Evolutionary conservation across 768 basidiomycete genomes (phyloP).

Genomic region (Lepiota brunneoincarnata): DNA sequence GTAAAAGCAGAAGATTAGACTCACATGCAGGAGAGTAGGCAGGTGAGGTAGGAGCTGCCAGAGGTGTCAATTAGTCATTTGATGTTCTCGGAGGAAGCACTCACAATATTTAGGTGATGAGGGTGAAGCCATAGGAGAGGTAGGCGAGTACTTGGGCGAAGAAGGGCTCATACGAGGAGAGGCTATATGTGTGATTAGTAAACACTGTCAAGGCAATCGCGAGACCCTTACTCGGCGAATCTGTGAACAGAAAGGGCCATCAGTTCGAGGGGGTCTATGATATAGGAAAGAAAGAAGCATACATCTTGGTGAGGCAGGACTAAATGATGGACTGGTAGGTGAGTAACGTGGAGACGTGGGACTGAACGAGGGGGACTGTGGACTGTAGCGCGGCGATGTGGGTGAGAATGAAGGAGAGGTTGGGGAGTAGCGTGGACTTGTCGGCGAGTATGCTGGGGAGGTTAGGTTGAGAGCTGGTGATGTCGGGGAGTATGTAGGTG

Average conservation of each 20-base stretch:
- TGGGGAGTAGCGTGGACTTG: slow-evolving; percentile 83
- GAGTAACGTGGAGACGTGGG: slow-evolving; percentile 90
- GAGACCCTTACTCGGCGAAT: slow-evolving; percentile 72
- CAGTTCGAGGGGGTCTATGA: slow-evolving; percentile 14
- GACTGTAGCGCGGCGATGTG: slow-evolving; percentile 81
- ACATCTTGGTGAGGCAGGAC: slow-evolving; percentile 91
- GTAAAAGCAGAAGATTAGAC: slow-evolving; percentile 26
- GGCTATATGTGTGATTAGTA: slow-evolving; percentile 38
- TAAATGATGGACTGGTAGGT: slow-evolving; percentile 88
- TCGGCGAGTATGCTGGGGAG: slow-evolving; percentile 82
- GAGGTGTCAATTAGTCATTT: slow-evolving; percentile 11
- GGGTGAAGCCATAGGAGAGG: slow-evolving; percentile 86
- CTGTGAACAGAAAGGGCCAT: slow-evolving; percentile 32
- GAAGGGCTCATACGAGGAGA: slow-evolving; percentile 84
- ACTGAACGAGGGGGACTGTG: slow-evolving; percentile 87
- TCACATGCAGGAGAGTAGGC: slow-evolving; percentile 86
- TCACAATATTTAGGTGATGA: slow-evolving; percentile 91
- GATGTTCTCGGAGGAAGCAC: slow-evolving; percentile 24
- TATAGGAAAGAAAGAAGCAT: slow-evolving; percentile 30
- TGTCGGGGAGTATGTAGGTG: slow-evolving; percentile 86
- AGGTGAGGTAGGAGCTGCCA: slow-evolving; percentile 78
- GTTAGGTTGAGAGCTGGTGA: slow-evolving; percentile 81
- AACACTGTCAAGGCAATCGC: slow-evolving; percentile 21
- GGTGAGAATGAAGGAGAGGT: slow-evolving; percentile 86
- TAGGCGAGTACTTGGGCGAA: slow-evolving; percentile 91